Evolutionary conservation across 371 early-diverging fungal species (phyloP), one percentile per base, ranked within the genome.

Genomic region (Rhizomucor miehei): DNA sequence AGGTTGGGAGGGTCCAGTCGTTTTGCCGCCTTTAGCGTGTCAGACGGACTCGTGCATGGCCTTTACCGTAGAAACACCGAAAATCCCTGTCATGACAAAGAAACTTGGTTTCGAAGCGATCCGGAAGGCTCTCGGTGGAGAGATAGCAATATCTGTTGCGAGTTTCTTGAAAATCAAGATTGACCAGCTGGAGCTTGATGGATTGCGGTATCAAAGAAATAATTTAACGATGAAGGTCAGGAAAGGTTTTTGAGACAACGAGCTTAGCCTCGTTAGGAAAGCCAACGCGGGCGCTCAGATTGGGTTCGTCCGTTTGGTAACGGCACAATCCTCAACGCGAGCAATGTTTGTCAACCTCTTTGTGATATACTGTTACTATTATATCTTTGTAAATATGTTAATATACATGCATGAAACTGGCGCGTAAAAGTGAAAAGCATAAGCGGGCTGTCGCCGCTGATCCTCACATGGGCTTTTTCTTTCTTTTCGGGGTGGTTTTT

Each of bases 211-310:
- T 46, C 54, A 59, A n/a, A 65, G 69, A 20, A 51, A 56, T 25
- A 73, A 77, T 48, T 57, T 77, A 20, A 69, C 72, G 23, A 65
- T 74, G 40, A 73, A 60, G 52, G 62, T 77, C 19, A 57, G 62
- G 24, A 71, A 67, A 57, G 59, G 60, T 3, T 75, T 75, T 51
- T 75, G 40, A 65, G n/a, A 43, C 44, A 25, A 58, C 25, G 40
- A 35, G 17, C 17, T 19, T 53, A 45, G 19, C 24, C 51, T 20
- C 51, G 34, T 50, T 50, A 50, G 51, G 51, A 36, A 50, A 36
- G 20, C 36, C 37, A 20, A 37, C 51, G 39, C 34, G 51, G 36
- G 25, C 48, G 25, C 48, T 12, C 48, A 29, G 29, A 29, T 29
- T 29, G 29, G 29, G 8, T 29, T 29, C 29, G 29, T 8, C 29